Evolutionary conservation across 2,329 filamentous ascomycete species (phyloP), one percentile per base, ranked within the genome.

Genomic region (Cercospora berteroae): DNA sequence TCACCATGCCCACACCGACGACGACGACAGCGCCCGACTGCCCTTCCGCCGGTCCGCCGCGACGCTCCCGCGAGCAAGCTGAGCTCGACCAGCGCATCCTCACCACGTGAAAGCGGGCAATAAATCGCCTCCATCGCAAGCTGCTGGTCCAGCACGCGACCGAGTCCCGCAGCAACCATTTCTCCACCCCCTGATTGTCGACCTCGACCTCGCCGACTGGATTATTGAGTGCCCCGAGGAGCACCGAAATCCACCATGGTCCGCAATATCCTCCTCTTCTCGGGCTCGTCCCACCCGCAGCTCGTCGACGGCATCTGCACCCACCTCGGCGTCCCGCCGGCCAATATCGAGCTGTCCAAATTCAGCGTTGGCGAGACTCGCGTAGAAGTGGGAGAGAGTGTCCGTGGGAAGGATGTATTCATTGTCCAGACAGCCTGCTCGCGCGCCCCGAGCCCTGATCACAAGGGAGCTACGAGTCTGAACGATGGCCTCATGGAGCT

Each of bases 401-500:
- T 99, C 61, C 91, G 95, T 74, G 95, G 92, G 74, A 99, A 99
- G 80, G 95, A 99, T 88, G 95, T 97, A 79, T 99, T 96, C 83
- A 97, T 98, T 78, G 93, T 99, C 76, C 94, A 98, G 81, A 95
- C 93, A 50, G 71, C 71, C 25, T 73, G 71, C 71, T 72, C 70
- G 39, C 60, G 61, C 29, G 59, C 69, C 12, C 64, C 58, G 20
- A 65, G 64, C 29, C 57, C 59, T 25, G 52, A 60, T 12, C 52
- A 64, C 61, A 64, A 64, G 50, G 58, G 66, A 50, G 66, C 66
- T 18, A 67, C 66, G 48, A 72, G 69, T 36, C 61, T 73, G 25
- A 99, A 99, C 79, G 95, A 99, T 81, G 89, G 96, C 81, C 88
- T 99, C 72, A 91, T 99, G 83, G 95, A 99, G 78, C 89, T 98